These are phyloP conservation scores for Colletotrichum musae DNA, from an alignment of 2,329 filamentous ascomycete genomes.

Conservation along the genomic window DNA sequence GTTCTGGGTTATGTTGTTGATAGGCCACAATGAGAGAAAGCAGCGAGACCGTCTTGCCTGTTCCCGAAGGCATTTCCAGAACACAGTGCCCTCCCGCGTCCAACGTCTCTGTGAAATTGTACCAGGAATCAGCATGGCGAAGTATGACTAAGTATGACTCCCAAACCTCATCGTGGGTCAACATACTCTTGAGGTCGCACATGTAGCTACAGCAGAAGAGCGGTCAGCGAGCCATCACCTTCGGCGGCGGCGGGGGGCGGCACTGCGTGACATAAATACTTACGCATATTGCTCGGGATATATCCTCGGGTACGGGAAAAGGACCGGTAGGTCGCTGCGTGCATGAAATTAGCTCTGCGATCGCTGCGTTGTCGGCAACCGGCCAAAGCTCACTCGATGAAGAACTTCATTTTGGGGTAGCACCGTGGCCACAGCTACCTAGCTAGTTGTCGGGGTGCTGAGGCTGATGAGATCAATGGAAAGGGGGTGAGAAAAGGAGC, in stretches of 20 bases:
- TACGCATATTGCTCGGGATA: slow-evolving; percentile 73
- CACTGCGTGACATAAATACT: slow-evolving; percentile 44
- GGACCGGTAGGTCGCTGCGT: slow-evolving; percentile 66
- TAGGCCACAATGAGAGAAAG: slow-evolving; percentile 97
- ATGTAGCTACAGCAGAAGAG: slow-evolving; percentile 60
- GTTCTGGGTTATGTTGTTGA: slow-evolving; percentile 92
- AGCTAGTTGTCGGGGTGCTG: not conserved
- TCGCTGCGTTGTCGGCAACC: not conserved
- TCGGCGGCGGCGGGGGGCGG: not conserved
- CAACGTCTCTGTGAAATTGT: slow-evolving; percentile 73
- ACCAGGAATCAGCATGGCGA: slow-evolving; percentile 1
- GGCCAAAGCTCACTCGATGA: slow-evolving; percentile 41
- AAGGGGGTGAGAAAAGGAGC: not conserved
- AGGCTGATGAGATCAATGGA: not conserved
- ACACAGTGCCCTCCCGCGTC: slow-evolving; percentile 97
- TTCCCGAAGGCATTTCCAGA: slow-evolving; percentile 98
- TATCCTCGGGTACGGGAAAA: slow-evolving; percentile 72
- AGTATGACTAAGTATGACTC: not conserved
- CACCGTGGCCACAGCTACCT: slow-evolving; percentile 1
- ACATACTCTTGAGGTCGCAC: slow-evolving; percentile 69
- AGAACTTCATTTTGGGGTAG: slow-evolving; percentile 39
- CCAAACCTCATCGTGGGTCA: not conserved
- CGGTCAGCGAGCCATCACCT: slow-evolving; percentile 19
- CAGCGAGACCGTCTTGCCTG: slow-evolving; percentile 96
- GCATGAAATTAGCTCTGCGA: slow-evolving; percentile 1